Evolutionary conservation across 2,329 filamentous ascomycete species (phyloP).

Genomic region (Diaporthe amygdali): DNA sequence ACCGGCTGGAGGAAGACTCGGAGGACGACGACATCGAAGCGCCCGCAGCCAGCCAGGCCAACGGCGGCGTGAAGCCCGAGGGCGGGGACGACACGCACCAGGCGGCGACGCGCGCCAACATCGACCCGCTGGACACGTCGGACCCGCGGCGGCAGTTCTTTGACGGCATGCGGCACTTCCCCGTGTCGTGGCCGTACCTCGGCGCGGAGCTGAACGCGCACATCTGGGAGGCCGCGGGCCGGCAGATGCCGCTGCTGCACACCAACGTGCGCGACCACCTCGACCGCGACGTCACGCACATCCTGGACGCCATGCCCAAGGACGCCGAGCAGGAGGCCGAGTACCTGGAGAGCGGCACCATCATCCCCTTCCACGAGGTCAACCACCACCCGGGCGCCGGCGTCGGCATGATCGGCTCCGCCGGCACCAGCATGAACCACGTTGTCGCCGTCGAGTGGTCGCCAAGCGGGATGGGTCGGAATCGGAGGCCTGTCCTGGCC

Average conservation of each 20-base stretch:
- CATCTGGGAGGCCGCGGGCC: slow-evolving; percentile 45
- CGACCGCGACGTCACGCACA: slow-evolving; percentile 20
- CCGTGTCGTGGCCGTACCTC: slow-evolving; percentile 40
- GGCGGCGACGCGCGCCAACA: slow-evolving; percentile 30
- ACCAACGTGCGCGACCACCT: slow-evolving; percentile 28
- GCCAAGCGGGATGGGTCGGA: slow-evolving; percentile 61
- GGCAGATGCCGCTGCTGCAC: slow-evolving; percentile 28
- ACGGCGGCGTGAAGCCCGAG: slow-evolving; percentile 26
- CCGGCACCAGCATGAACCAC: slow-evolving; percentile 59
- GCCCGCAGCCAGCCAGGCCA: not conserved
- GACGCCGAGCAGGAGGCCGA: slow-evolving; percentile 31
- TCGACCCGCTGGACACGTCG: slow-evolving; percentile 21
- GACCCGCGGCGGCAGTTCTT: slow-evolving; percentile 35
- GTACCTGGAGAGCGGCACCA: slow-evolving; percentile 35
- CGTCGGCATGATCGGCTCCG: slow-evolving; percentile 49
- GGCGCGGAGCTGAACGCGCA: slow-evolving; percentile 50
- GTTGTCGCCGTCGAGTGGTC: slow-evolving; percentile 61
- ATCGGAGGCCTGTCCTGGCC: slow-evolving; percentile 56
- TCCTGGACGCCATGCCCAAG: slow-evolving; percentile 16
- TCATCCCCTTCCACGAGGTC: slow-evolving; percentile 29
- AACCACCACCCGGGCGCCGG: slow-evolving; percentile 50
- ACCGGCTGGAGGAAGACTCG: slow-evolving; percentile 4
- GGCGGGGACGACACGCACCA: slow-evolving; percentile 31
- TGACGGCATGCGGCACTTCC: slow-evolving; percentile 40
- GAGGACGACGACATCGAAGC: slow-evolving; percentile 24